Evolutionary conservation across 2,329 filamentous ascomycete genomes (phyloP), one percentile per base, ranked within the genome.

Genomic region (Aspergillus nomiae): DNA sequence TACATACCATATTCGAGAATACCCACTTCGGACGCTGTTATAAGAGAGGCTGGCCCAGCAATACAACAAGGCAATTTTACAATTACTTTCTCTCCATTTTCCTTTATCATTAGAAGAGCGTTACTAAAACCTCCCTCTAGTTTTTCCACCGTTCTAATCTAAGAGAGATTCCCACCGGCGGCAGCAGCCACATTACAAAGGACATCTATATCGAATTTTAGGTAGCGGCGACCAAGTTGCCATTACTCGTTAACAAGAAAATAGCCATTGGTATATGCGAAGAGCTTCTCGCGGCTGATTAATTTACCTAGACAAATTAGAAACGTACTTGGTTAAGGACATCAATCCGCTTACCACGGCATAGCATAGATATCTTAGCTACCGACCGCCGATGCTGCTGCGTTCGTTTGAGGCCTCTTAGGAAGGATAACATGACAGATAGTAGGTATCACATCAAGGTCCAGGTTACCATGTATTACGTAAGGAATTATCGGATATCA

Each of bases 111-210:
- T 6, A 74, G 46, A 14, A 77, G 63, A 46, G 70, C 74, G 58
- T 75, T 78, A 63, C 68, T 74, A 59, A 76, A 76, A 3, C 69
- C 69, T 28, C 75, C 72, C 59, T 77, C 74, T 21, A 60, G 9
- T 9, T 32, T 32, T 1, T 32, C 30, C 30, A 32, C 30, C 10
- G 30, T 32, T 32, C 8, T 32, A 10, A 74, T 61, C 2, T 41
- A 67, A 51, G 65, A 71, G 19, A 26, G 6, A 1, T n/a, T 53
- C 6, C 30, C 63, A 9, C 64, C 63, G 9, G 59, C 59, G 1
- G 59, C 21, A 24, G 70, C 66, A 56, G 66, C 67, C 46, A 65
- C n/a, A 41, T 64, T 46, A 51, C 71, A 71, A 32, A 75, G 70
- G 2, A 63, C 67, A 48, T 71, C 63, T 3, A 75, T 0, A n/a